Evolutionary conservation across 257 asterid genomes (phyloP).

Genomic region (Solanum megistacrolobum): DNA sequence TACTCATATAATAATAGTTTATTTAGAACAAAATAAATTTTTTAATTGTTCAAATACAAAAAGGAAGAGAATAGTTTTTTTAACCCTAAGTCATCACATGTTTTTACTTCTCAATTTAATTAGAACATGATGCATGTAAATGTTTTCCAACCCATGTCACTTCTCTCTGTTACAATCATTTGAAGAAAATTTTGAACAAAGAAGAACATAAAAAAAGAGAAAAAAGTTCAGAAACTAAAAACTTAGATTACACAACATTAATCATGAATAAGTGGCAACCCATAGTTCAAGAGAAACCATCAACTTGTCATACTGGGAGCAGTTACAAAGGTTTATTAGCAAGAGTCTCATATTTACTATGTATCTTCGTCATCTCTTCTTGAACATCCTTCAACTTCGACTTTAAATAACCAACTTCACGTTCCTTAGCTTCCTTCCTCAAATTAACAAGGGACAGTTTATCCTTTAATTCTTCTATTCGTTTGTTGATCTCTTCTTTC

Average conservation of each 20-base stretch:
- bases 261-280: not conserved
- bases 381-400: constrained; percentile 16
- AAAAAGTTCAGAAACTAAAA: no score
- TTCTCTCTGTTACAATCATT: no score
- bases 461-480: constrained; percentile 30
- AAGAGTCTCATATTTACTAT: constrained; percentile 13
- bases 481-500: constrained; percentile 23
- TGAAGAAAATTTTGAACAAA: not conserved
- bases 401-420: constrained; percentile 22
- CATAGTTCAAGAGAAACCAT: not conserved
- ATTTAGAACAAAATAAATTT: not conserved
- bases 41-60: not conserved
- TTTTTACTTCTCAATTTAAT: no score
- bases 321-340: not conserved
- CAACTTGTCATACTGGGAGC: not conserved
- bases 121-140: not conserved
- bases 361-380: constrained; percentile 7
- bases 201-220: no score
- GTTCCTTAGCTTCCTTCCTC: constrained; percentile 22
- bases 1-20: not conserved
- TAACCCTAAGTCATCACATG: no score
- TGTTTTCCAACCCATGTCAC: not conserved
- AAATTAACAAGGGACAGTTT: constrained; percentile 16
- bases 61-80: not conserved
- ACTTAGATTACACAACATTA: not conserved